Evolutionary conservation across 495 filamentous ascomycete species (phyloP).

Genomic region (Lentithecium fluviatile): DNA sequence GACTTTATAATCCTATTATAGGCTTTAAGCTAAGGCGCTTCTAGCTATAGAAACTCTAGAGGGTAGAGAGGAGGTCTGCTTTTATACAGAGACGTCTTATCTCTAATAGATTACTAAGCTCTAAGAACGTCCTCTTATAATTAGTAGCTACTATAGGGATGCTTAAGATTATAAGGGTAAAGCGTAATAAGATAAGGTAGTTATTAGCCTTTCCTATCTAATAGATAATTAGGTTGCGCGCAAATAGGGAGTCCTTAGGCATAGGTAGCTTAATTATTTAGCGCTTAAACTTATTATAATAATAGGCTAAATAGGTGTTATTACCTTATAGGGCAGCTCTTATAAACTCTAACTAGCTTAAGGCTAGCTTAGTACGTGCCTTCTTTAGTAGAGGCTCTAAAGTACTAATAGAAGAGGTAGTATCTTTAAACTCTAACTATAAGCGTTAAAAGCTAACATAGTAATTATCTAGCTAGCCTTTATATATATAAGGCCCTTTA

Average conservation of each 20-base stretch:
- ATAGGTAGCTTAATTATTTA: no score
- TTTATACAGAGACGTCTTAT: background rate
- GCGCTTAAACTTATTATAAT: no score
- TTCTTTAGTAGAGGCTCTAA: no score
- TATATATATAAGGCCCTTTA: no score
- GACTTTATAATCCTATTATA: background rate
- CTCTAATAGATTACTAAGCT: background rate
- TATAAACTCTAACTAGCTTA: background rate
- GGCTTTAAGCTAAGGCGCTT: no score
- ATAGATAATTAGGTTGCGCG: no score
- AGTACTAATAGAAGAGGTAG: background rate
- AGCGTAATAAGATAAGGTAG: background rate
- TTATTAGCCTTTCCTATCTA: no score
- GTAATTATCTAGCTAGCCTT: no score
- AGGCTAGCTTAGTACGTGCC: no score
- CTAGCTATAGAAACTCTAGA: no score
- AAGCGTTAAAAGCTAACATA: background rate
- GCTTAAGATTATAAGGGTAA: background rate
- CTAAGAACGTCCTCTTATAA: background rate
- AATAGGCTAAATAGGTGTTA: background rate
- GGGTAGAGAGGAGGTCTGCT: background rate
- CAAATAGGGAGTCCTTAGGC: no score
- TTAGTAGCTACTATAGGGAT: background rate
- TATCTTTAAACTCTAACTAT: conserved; percentile 2
- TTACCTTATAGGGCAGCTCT: background rate